A percentile compares a stretch with the other conserved stretches of the same genome.
Evolutionary conservation across 495 filamentous ascomycete genomes (phyloP).

Genomic region (Aspergillus sclerotioniger): DNA sequence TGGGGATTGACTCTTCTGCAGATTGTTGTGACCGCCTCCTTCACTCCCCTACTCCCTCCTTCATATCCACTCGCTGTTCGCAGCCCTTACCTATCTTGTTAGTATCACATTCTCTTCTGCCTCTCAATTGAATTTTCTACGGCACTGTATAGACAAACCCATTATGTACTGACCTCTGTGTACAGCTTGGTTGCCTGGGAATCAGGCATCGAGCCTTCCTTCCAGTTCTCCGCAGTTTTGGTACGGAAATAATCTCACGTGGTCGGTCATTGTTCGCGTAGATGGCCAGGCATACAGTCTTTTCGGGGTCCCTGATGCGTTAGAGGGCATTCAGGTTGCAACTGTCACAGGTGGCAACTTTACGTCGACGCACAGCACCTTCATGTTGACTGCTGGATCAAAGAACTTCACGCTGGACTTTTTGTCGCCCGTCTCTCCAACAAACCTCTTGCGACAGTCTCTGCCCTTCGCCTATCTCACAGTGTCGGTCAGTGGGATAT

Average conservation of each 20-base stretch:
- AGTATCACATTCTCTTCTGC: constrained; percentile 5
- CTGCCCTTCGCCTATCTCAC: constrained; percentile 78
- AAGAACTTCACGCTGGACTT: constrained; percentile 50
- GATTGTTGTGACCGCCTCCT: constrained; percentile 20
- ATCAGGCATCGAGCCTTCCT: constrained; percentile 29
- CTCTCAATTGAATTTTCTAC: background rate
- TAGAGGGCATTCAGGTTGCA: constrained; percentile 24
- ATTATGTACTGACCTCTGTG: constrained; percentile 4
- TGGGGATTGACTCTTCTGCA: constrained; percentile 8
- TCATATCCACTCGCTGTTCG: constrained; percentile 44
- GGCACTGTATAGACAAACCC: background rate
- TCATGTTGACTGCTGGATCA: constrained; percentile 35
- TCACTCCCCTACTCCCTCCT: constrained; percentile 35
- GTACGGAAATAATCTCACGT: constrained; percentile 40
- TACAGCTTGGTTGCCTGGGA: constrained; percentile 47
- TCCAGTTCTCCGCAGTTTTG: constrained; percentile 43
- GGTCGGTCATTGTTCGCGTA: constrained; percentile 43
- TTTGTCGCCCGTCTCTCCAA: constrained; percentile 77
- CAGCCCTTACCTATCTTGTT: constrained; percentile 41
- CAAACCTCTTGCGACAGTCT: constrained; percentile 73
- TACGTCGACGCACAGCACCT: constrained; percentile 41
- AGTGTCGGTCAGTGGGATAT: constrained; percentile 48
- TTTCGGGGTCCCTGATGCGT: constrained; percentile 35
- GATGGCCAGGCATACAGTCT: constrained; percentile 42
- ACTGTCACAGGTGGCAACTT: constrained; percentile 35